Base-by-base conservation (phyloP, 2,329 filamentous ascomycete species). In the Fusarium sp. region DNA sequence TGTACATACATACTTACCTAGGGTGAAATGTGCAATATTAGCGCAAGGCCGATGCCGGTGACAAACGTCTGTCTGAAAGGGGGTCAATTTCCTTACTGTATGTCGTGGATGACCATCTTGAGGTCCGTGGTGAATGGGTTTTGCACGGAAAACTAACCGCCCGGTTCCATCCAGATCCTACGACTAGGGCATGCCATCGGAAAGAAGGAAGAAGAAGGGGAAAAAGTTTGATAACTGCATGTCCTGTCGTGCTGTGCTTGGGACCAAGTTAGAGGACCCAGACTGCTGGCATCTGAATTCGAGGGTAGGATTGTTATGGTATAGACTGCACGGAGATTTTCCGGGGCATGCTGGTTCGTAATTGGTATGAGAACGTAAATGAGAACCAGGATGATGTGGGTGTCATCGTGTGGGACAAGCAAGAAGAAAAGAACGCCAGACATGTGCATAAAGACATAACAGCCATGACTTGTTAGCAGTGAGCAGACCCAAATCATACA, bases 271-370 rank as follows among this genome's bases (percentile, higher is more conserved):
- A 37, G 18, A 37, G 18, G 18, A 37, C 18, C 10, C 10, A 37
- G 34, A 37, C 10, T 37, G 21, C 32, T 32, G 25, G 42, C 47
- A 18, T 42, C 14, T 30, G 18, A 21, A 48, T 59, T n/a, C 37
- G 30, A 59, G 32, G 59, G 59, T 43, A 50, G 40, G 21, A 18
- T 23, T 18, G 34, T n/a, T 28, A n/a, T 50, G 14, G 56, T 27
- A 37, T 37, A 37, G 34, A 54, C n/a, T 41, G 45, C 27, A 63
- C 62, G 66, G 71, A 70, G 55, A 68, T 49, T 70, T 58, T 48
- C 68, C 50, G 66, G 66, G 47, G 55, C 58, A 56, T n/a, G 20
- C 47, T 46, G 20, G 37, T 13, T 28, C 18, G 18, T 37, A 37
- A 37, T 27, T 57, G 45, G 32, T 50, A 50, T 23, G 37, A 37